Conservation (phyloP, 1,284 basidiomycete species). For the Apiotrichum domesticum region DNA sequence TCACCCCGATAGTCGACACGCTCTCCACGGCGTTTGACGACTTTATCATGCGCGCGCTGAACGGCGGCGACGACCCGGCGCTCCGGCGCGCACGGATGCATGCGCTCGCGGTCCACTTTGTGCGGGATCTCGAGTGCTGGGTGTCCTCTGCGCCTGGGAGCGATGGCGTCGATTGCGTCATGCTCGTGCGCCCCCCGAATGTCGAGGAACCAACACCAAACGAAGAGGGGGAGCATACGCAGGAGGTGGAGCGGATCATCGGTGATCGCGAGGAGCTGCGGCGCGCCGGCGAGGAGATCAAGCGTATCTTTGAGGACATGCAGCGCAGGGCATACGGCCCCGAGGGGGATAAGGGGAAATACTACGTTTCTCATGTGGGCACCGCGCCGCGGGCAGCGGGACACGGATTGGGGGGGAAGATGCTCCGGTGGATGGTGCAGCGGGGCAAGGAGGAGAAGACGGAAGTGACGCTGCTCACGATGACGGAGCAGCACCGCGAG, state of each 20-base stretch:
- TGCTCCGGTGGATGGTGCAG: conserved; percentile 3
- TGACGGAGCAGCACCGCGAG: conserved; percentile 1
- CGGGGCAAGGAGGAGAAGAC: conserved; percentile 1
- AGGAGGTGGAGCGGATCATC: background rate
- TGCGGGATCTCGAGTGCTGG: conserved; percentile 1
- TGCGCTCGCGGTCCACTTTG: background rate
- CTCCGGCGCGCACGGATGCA: conserved; percentile 3
- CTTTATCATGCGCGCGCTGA: background rate
- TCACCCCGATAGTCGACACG: background rate
- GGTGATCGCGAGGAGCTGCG: background rate
- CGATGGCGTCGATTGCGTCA: background rate
- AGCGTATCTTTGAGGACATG: background rate
- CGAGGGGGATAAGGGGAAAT: conserved; percentile 5
- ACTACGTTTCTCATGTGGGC: conserved; percentile 16
- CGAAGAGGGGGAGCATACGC: background rate
- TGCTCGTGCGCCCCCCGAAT: conserved; percentile 6
- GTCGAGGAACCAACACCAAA: background rate
- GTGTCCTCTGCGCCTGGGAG: background rate
- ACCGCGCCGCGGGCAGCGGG: conserved; percentile 1
- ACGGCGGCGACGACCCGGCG: background rate
- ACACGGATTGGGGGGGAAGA: conserved; percentile 4
- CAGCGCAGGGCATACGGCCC: conserved; percentile 9
- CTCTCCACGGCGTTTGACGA: background rate
- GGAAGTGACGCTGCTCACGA: conserved; percentile 5
- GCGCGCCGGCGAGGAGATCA: background rate